Evolutionary conservation across 2,329 filamentous ascomycete genomes (phyloP), one percentile per base, ranked within the genome.

Genomic region (Parascedosporium putredinis): DNA sequence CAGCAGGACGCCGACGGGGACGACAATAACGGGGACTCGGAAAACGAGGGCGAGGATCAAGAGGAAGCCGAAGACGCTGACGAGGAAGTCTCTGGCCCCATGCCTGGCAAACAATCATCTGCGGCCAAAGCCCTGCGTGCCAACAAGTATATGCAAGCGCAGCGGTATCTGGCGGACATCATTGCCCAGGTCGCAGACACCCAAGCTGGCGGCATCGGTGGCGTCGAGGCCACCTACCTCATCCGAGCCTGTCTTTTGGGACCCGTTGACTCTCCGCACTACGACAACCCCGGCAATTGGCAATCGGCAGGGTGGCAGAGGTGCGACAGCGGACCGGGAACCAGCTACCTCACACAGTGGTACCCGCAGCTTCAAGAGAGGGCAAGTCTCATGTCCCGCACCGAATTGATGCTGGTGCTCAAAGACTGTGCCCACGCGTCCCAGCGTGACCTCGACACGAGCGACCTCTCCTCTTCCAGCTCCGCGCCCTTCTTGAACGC

Each of bases 281-380:
- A 20, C 20, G 38, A 42, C 12, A 10, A 20, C 20, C 16, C 38
- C 6, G 16, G 14, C 12, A 45, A 16, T 20, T 45, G 43, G 43
- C 14, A 6, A 6, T 3, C 43, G 12, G 43, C n/a, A 2, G 10
- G 12, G 5, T 50, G 48, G 48, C 38, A 44, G 27, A 24, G 25
- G 12, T 22, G 38, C n/a, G 16, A 34, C 5, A 22, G 12, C 10
- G 48, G 48, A 5, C 38, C 48, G 14, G 48, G 38, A 1, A 45
- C 38, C n/a, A 10, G 18, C 10, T 31, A 23, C 20, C 18, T 50
- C 18, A 29, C 38, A 16, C 38, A 50, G 8, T 50, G 48, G 48
- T 50, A 50, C 9, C 48, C 48, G 2, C n/a, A n/a, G 3, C 27
- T 50, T 20, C 1, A 29, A 3, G 9, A 23, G 22, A 40, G 46